A percentile compares a stretch with the other conserved stretches of the same genome.
These are phyloP conservation scores for Dendryphion nanum DNA, from an alignment of 2,329 filamentous ascomycete genomes.

Conservation along the genomic window DNA sequence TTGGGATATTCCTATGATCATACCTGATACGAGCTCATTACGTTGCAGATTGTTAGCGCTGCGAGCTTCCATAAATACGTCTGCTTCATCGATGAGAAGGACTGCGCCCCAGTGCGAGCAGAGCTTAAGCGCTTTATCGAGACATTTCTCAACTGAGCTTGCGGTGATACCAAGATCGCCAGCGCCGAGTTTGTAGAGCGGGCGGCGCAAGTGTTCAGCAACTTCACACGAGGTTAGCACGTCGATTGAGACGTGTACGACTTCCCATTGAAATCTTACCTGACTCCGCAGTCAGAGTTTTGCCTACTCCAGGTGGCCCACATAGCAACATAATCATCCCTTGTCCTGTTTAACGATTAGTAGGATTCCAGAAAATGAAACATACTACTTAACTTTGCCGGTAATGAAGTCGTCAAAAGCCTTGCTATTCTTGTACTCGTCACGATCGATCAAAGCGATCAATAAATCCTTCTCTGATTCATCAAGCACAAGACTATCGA, in stretches of 20 bases:
- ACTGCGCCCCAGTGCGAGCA: slow-evolving; percentile 49
- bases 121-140: slow-evolving; percentile 47
- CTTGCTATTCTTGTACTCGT: slow-evolving; percentile 67
- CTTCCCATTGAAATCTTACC: neutral
- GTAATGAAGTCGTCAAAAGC: slow-evolving; percentile 66
- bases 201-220: slow-evolving; percentile 40
- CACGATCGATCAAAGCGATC: slow-evolving; percentile 75
- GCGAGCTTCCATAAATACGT: slow-evolving; percentile 22
- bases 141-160: slow-evolving; percentile 39
- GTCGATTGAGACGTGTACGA: too few species aligned
- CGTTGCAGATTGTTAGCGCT: slow-evolving; percentile 10
- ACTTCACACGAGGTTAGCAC: too few species aligned
- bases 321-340: slow-evolving; percentile 71
- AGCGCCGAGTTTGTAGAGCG: slow-evolving; percentile 48
- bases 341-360: too few species aligned
- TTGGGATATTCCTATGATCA: too few species aligned
- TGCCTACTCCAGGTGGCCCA: slow-evolving; percentile 43
- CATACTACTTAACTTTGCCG: slow-evolving; percentile 79
- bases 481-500: slow-evolving; percentile 72
- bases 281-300: slow-evolving; percentile 9
- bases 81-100: slow-evolving; percentile 50
- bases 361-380: too few species aligned
- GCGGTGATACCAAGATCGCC: slow-evolving; percentile 50
- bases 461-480: slow-evolving; percentile 60
- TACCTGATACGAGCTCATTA: slow-evolving; percentile 17